These are phyloP conservation scores for Phytophthora macrochlamydospora DNA, from an alignment of 352 stramenopile species.

Conservation along the genomic window DNA sequence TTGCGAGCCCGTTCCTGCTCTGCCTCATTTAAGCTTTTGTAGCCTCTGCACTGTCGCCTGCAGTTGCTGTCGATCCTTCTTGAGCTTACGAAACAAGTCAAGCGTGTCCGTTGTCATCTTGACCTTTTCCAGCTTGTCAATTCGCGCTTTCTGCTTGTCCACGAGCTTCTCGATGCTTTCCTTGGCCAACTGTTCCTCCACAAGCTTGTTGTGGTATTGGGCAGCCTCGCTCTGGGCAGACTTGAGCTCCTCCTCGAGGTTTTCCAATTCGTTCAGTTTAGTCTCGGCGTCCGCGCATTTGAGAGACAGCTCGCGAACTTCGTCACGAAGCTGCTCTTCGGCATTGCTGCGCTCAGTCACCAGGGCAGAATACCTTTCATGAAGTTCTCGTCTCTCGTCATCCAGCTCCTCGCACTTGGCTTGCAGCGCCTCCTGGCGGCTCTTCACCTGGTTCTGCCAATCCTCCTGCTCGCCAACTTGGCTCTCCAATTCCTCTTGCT, in stretches of 20 bases:
- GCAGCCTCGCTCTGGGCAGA: constrained; percentile 56
- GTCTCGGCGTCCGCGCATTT: constrained; percentile 20
- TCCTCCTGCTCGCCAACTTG: constrained; percentile 33
- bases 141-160: constrained; percentile 61
- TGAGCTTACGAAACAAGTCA: constrained; percentile 72
- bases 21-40: constrained; percentile 33
- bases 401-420: constrained; percentile 37
- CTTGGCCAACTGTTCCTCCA: constrained; percentile 42
- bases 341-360: constrained; percentile 26
- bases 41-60: constrained; percentile 47
- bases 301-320: constrained; percentile 32
- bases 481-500: constrained; percentile 32
- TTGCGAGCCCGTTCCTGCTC: constrained; percentile 15
- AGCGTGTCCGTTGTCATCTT: constrained; percentile 84
- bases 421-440: constrained; percentile 37
- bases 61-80: constrained; percentile 58
- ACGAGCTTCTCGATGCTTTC: constrained; percentile 53
- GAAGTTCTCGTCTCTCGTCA: constrained; percentile 25
- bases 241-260: constrained; percentile 58
- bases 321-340: constrained; percentile 35
- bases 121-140: constrained; percentile 82
- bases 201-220: constrained; percentile 58
- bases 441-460: constrained; percentile 28
- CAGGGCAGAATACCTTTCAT: constrained; percentile 36
- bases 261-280: constrained; percentile 42